These are phyloP conservation scores for Skeletonema potamos DNA, from an alignment of 108 stramenopile species.

Conservation along the genomic window DNA sequence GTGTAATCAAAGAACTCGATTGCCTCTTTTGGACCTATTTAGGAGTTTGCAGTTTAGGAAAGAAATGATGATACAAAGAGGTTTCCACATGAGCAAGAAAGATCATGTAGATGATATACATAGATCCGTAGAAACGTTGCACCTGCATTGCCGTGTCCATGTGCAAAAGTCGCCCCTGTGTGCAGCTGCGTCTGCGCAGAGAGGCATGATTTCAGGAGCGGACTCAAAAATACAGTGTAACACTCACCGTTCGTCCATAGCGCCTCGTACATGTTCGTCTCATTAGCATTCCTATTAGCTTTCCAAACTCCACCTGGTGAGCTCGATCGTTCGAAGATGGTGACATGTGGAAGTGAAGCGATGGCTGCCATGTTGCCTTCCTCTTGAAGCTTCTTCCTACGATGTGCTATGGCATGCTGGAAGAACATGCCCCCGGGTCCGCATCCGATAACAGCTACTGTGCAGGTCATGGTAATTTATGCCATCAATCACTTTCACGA, in stretches of 20 bases:
- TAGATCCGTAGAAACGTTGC: too few species aligned
- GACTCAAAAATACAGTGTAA: too few species aligned
- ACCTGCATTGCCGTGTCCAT: too few species aligned
- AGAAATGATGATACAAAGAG: too few species aligned
- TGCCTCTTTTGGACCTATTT: constrained; percentile 30
- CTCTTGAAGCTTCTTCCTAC: constrained; percentile 8
- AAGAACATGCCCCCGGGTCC: constrained; percentile 66
- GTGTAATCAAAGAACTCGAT: constrained; percentile 69
- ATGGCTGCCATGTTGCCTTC: neutral
- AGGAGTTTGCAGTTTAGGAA: too few species aligned
- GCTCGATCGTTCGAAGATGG: constrained; percentile 35
- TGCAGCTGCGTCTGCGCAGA: too few species aligned
- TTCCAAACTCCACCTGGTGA: constrained; percentile 53
- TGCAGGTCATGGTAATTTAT: too few species aligned
- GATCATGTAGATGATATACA: too few species aligned
- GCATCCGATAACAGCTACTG: constrained; percentile 50
- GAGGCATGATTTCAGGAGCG: too few species aligned
- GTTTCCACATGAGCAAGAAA: too few species aligned
- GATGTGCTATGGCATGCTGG: constrained; percentile 48
- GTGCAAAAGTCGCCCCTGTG: too few species aligned
- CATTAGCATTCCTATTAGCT: neutral
- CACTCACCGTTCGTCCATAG: constrained; percentile 53
- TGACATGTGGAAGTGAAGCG: constrained; percentile 17
- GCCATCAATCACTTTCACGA: too few species aligned
- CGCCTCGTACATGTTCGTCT: constrained; percentile 45